Conservation (phyloP, 2,329 filamentous ascomycete species). For the Alternaria sp. region DNA sequence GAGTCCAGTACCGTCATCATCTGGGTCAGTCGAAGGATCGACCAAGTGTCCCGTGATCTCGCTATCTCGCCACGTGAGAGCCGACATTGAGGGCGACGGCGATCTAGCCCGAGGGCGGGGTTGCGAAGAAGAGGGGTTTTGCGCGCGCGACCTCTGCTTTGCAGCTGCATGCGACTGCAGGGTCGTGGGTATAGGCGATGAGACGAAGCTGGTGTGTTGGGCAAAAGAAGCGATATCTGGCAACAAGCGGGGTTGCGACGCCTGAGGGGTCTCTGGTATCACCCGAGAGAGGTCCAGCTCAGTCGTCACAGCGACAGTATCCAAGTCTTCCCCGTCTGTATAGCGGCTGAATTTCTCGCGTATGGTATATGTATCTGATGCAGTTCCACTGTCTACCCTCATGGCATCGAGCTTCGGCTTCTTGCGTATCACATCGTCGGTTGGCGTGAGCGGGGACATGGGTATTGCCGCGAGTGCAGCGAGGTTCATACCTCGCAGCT, state of each 20-base stretch:
- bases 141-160: constrained; percentile 6
- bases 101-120: constrained; percentile 33
- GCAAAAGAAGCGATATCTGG: constrained; percentile 38
- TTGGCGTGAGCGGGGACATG: constrained; percentile 43
- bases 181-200: constrained; percentile 13
- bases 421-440: constrained; percentile 43
- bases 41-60: constrained; percentile 67
- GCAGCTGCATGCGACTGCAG: constrained; percentile 8
- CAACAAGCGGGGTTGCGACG: constrained; percentile 42
- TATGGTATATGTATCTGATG: constrained; percentile 17
- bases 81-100: constrained; percentile 39
- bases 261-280: constrained; percentile 42
- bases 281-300: constrained; percentile 15
- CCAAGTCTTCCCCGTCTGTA: constrained; percentile 4
- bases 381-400: constrained; percentile 24
- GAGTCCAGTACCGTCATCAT: constrained; percentile 68
- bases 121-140: constrained; percentile 18
- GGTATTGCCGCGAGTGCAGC: constrained; percentile 34
- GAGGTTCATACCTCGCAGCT: constrained; percentile 43
- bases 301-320: constrained; percentile 7
- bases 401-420: constrained; percentile 43
- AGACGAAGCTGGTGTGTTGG: constrained; percentile 36
- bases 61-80: constrained; percentile 62
- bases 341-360: constrained; percentile 1
- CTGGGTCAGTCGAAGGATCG: constrained; percentile 58